Base-by-base conservation (phyloP, 495 filamentous ascomycete genomes). In the Terfezia boudieri region DNA sequence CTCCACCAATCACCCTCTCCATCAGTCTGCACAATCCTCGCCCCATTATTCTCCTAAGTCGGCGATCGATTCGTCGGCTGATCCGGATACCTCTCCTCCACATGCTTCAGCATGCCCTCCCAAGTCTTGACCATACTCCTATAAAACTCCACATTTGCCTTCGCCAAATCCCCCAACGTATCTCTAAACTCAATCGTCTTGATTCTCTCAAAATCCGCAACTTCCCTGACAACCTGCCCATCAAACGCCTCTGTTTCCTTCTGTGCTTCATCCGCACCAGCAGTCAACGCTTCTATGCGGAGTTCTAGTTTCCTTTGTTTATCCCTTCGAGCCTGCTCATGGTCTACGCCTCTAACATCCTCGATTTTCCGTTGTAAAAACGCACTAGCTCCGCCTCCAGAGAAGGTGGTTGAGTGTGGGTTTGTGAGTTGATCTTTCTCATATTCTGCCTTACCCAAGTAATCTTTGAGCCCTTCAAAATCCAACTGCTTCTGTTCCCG, bases 401-500 rank as follows among this genome's bases (percentile, higher is more conserved):
- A n/a, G 2, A 23, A n/a, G 0, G 73, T 75, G 3, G 75, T 74
- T 10, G 75, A 78, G 32, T 77, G 72, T 50, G 77, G 75, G 26
- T 75, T 76, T 6, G 84, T 83, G 11, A 98, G 79, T 35, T 75
- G 75, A 68, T 98, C 92, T 48, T 89, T 80, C 64, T 98, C 90
- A n/a, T 76, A 69, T 9, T 83, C 82, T 2, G 84, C 82, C 63
- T 92, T 92, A 70, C 81, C 83, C 55, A 94, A 84, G 67, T 96
- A 96, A 61, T 94, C 89, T 20, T 86, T 93, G 35, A 96, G 73
- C 43, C 83, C 90, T 69, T 98, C 90, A 64, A 89, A 94, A 68
- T 98, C 90, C 46, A 96, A 81, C 64, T 98, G 90, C 66, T 96
- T 98, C 69, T 92, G 87, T 69, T 98, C 92, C 20, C 90, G 81